A percentile compares a stretch with the other conserved stretches of the same genome.
phyloP scores from a whole-genome alignment of 2,329 filamentous ascomycete genomes.

The Metarhizium brunneum region DNA sequence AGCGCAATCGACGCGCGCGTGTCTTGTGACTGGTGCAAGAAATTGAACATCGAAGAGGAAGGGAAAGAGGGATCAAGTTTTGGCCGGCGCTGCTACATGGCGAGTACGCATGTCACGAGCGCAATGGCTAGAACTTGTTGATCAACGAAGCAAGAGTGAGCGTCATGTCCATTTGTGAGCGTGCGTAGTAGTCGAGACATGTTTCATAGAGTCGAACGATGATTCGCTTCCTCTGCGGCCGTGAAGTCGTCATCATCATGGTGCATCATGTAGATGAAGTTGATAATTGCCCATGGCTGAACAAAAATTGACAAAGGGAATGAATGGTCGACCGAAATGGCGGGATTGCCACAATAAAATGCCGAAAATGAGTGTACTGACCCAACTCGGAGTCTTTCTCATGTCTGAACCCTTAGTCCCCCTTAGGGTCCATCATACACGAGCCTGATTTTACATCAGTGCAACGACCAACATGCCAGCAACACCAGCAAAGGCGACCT shows the following conservation, averaged over 20 bases:
- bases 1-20: slow-evolving; percentile 21
- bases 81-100: slow-evolving; percentile 4
- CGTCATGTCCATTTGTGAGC: background rate
- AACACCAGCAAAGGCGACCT: slow-evolving; percentile 38
- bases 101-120: slow-evolving; percentile 4
- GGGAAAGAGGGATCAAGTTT: slow-evolving; percentile 12
- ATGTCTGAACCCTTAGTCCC: background rate
- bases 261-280: slow-evolving; percentile 8
- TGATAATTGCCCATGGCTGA: background rate
- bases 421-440: too few relatives aligned
- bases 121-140: background rate
- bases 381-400: background rate
- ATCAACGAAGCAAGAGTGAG: background rate
- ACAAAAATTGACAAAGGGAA: background rate
- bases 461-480: slow-evolving; percentile 40
- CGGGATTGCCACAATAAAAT: background rate
- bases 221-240: slow-evolving; percentile 1
- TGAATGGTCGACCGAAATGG: background rate
- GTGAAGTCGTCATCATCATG: slow-evolving; percentile 11
- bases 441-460: slow-evolving; percentile 35
- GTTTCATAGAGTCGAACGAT: background rate
- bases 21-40: slow-evolving; percentile 13
- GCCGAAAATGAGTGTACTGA: background rate
- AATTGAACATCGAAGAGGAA: slow-evolving; percentile 9
- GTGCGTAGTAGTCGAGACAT: background rate